Evolutionary conservation across 441 rosid genomes (phyloP).

Genomic region (Eutrema salsugineum): DNA sequence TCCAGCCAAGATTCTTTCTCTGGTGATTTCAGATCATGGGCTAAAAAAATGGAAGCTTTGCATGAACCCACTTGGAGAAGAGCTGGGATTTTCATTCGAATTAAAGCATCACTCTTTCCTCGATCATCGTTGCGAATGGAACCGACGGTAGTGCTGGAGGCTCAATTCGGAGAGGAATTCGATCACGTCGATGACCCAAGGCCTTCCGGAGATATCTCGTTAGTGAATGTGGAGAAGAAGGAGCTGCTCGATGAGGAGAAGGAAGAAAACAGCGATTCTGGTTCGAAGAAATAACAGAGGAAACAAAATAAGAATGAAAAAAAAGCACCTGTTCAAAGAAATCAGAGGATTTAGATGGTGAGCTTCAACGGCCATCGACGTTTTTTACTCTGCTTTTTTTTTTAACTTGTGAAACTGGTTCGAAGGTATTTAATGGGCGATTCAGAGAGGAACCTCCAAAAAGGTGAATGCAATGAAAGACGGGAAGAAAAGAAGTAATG

Average conservation of each 20-base stretch:
- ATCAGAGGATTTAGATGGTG: slow-evolving; percentile 49
- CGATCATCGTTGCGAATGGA: slow-evolving; percentile 37
- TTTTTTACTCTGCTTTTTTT: neutral
- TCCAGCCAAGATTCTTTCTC: too few species aligned
- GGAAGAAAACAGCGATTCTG: slow-evolving; percentile 21
- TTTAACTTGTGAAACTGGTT: neutral
- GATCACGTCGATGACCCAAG: slow-evolving; percentile 61
- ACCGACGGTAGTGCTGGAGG: slow-evolving; percentile 22
- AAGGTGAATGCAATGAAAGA: slow-evolving; percentile 24
- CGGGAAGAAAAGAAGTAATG: slow-evolving; percentile 11
- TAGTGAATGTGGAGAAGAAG: slow-evolving; percentile 61
- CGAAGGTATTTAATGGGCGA: slow-evolving; percentile 1
- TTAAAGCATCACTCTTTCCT: neutral
- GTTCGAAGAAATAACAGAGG: neutral
- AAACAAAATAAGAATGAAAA: neutral
- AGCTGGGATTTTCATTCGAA: too few species aligned
- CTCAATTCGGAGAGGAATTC: slow-evolving; percentile 47
- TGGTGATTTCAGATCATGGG: too few species aligned
- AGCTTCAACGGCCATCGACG: slow-evolving; percentile 72
- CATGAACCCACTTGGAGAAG: too few species aligned
- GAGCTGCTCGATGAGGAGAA: neutral
- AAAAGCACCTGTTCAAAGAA: slow-evolving; percentile 53
- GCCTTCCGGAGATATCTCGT: slow-evolving; percentile 29
- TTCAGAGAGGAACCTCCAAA: neutral
- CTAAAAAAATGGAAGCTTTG: too few species aligned